Percentiles rank a stretch among this genome's conserved stretches.
These are phyloP conservation scores for Grammothele lineata DNA, from an alignment of 768 basidiomycete genomes.

Conservation along the genomic window DNA sequence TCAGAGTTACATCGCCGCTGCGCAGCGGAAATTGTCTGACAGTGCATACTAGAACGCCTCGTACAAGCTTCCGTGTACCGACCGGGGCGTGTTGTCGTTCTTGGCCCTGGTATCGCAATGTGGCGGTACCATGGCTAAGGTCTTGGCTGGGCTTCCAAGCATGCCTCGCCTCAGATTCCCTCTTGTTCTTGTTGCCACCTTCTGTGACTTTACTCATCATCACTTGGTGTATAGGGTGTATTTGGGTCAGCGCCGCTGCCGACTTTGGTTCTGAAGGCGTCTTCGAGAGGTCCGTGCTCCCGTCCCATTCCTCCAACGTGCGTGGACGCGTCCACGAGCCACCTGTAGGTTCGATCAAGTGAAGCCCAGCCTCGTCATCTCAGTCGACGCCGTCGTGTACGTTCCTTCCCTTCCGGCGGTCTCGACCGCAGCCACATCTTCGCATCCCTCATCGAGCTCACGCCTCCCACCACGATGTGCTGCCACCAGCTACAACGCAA, in stretches of 20 bases:
- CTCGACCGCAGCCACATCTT: no score
- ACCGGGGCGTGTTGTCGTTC: no score
- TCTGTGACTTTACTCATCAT: not conserved
- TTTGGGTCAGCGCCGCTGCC: constrained; percentile 80
- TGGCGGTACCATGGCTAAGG: no score
- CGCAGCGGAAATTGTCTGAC: no score
- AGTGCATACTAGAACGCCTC: no score
- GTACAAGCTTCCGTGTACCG: no score
- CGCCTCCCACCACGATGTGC: no score
- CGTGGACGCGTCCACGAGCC: not conserved
- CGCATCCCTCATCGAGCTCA: not conserved
- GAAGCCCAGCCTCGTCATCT: constrained; percentile 65
- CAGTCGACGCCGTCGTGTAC: constrained; percentile 68
- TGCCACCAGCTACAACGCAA: constrained; percentile 62
- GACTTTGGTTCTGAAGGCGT: constrained; percentile 82
- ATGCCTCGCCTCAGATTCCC: no score
- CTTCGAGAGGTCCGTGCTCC: constrained; percentile 53
- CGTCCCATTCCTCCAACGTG: no score
- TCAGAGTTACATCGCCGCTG: no score
- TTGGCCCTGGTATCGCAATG: no score
- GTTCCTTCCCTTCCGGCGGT: constrained; percentile 18
- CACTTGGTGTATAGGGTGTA: constrained; percentile 40
- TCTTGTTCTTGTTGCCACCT: not conserved
- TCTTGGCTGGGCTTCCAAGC: no score
- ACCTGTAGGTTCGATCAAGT: constrained; percentile 68